Evolutionary conservation across 805 yeast species (phyloP), one percentile per base, ranked within the genome.

Genomic region (Wickerhamiella brachini): DNA sequence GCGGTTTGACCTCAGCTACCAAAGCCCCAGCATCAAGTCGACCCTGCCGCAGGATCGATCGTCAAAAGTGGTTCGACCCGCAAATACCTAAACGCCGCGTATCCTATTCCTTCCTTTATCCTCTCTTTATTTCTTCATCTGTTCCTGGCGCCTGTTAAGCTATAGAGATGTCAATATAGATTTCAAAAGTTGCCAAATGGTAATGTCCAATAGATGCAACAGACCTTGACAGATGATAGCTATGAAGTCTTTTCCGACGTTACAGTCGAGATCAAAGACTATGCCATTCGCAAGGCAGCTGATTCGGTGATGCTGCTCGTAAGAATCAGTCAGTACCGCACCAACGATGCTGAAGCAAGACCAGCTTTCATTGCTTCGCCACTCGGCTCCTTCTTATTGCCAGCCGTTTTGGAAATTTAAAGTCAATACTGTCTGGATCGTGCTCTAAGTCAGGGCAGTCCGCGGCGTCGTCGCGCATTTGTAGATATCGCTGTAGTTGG

Each of bases 11-110:
- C 45, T 24, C 21, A 23, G 42, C 21, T 48, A 43, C 39, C 51
- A 45, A n/a, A 48, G 51, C 29, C 51, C 51, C 17, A 18, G 10
- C 13, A 26, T 47, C 37, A 37, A 47, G 26, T 31, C 48, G 18
- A 23, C 50, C 13, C 29, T 54, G 15, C 56, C 54, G 18, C 56
- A 53, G 18, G 54, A 55, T 38, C 18, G 48, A 5, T 51, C 57
- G 17, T 13, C 23, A 5, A 31, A 37, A 20, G 41, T 46, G 3
- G 7, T 15, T 13, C 43, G 43, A 13, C 24, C 26, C 26, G 17
- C 41, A 6, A 5, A 17, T n/a, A 15, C 20, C 20, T 37, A 37
- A n/a, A 37, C 12, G 38, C n/a, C n/a, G 13, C 10, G 7, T 9
- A 12, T 10, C 13, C n/a, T 31, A 31, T 31, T 9, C 38, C 5